Conservation (phyloP, 140 eudicot genomes). For the Senecio squalidus region DNA sequence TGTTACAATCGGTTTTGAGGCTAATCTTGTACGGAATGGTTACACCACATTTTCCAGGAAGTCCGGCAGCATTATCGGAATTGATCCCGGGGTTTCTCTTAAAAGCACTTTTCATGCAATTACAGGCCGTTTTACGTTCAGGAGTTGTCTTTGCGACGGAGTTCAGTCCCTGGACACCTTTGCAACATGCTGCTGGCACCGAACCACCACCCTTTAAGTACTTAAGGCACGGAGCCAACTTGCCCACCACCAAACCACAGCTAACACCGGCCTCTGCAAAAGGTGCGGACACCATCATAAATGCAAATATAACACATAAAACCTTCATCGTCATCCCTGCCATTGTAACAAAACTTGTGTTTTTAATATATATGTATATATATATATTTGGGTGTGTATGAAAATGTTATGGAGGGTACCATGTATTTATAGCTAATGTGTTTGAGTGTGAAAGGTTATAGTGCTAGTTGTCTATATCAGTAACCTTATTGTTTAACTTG, state of each 20-base stretch:
- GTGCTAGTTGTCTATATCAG: too few relatives aligned
- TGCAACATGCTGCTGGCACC: constrained; percentile 23
- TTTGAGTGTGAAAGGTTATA: too few relatives aligned
- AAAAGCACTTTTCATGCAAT: constrained; percentile 31
- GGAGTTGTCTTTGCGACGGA: constrained; percentile 22
- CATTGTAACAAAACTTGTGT: constrained; percentile 1
- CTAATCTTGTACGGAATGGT: constrained; percentile 38
- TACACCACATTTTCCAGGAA: constrained; percentile 38
- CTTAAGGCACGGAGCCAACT: constrained; percentile 26
- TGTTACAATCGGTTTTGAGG: constrained; percentile 39
- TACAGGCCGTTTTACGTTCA: constrained; percentile 26
- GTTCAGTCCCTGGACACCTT: constrained; percentile 26
- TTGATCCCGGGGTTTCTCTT: constrained; percentile 1
- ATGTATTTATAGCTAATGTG: too few relatives aligned
- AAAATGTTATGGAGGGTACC: background rate
- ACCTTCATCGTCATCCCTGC: constrained; percentile 6
- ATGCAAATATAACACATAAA: constrained; percentile 8
- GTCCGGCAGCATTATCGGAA: constrained; percentile 10
- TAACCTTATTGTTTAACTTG: too few relatives aligned
- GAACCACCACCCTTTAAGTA: constrained; percentile 21
- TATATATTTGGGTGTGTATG: background rate
- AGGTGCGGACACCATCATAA: constrained; percentile 23
- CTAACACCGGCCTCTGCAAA: constrained; percentile 21
- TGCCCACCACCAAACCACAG: constrained; percentile 24
- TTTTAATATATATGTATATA: too few relatives aligned